Evolutionary conservation across 1,284 basidiomycete genomes (phyloP).

Genomic region (Cerioporus squamosus): DNA sequence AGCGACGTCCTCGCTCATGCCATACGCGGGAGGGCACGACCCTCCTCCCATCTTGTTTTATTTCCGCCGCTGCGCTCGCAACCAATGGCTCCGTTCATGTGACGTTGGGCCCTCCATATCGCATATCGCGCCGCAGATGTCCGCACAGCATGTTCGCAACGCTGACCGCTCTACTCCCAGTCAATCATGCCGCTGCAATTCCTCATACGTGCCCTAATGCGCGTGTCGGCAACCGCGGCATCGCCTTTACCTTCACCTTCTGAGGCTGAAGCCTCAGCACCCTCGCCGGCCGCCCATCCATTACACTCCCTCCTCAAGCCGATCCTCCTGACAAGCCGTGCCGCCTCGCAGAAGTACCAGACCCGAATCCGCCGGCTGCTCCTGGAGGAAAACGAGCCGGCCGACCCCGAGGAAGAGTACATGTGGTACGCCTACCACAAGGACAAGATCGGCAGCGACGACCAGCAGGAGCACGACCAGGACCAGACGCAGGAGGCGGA

Average conservation of each 20-base stretch:
- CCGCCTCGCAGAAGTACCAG: slow-evolving; percentile 64
- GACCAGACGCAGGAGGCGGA: slow-evolving; percentile 2
- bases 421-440: slow-evolving; percentile 73
- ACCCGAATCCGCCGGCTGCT: slow-evolving; percentile 62
- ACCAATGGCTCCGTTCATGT: not conserved
- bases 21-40: too few species aligned
- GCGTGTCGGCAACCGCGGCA: slow-evolving; percentile 6
- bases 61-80: not conserved
- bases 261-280: slow-evolving; percentile 2
- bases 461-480: slow-evolving; percentile 18
- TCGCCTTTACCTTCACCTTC: not conserved
- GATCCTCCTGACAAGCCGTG: slow-evolving; percentile 60
- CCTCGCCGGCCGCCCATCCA: slow-evolving; percentile 44
- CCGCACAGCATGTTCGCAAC: not conserved
- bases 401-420: slow-evolving; percentile 68
- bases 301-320: slow-evolving; percentile 61
- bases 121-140: not conserved
- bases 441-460: slow-evolving; percentile 51
- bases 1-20: too few species aligned
- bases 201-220: slow-evolving; percentile 58
- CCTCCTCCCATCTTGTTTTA: not conserved
- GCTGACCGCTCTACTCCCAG: slow-evolving; percentile 39
- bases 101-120: too few species aligned
- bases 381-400: slow-evolving; percentile 56
- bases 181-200: slow-evolving; percentile 68